phyloP scores from a whole-genome alignment of 2,329 filamentous ascomycete genomes.

The Drechslerella dactyloides region DNA sequence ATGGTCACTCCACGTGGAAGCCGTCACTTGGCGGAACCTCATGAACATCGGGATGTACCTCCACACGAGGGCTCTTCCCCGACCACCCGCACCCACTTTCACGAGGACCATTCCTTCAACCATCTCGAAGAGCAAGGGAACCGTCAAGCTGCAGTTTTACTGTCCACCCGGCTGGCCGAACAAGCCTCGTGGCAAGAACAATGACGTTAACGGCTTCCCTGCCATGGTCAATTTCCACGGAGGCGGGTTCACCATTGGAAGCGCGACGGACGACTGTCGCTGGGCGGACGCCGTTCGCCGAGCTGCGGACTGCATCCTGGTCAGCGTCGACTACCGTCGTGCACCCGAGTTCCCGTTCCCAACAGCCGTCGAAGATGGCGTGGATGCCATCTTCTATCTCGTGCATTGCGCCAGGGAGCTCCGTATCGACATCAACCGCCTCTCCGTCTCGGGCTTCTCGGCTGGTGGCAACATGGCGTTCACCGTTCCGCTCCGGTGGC shows the following conservation, averaged over 20 bases:
- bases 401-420: conserved; percentile 65
- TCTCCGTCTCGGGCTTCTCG: conserved; percentile 70
- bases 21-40: conserved; percentile 70
- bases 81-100: conserved; percentile 68
- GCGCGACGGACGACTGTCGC: conserved; percentile 68
- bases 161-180: conserved; percentile 59
- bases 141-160: conserved; percentile 68
- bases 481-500: conserved; percentile 56
- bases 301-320: conserved; percentile 65
- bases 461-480: conserved; percentile 64
- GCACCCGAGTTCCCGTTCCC: conserved; percentile 71
- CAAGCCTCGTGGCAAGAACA: conserved; percentile 39
- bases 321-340: conserved; percentile 72
- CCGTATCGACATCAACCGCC: conserved; percentile 64
- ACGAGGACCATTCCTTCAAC: conserved; percentile 64
- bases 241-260: conserved; percentile 70
- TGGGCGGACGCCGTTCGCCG: conserved; percentile 66
- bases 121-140: conserved; percentile 60
- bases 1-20: conserved; percentile 69
- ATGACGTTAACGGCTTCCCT: conserved; percentile 58
- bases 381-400: conserved; percentile 69
- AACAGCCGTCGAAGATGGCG: conserved; percentile 69
- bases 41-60: conserved; percentile 74
- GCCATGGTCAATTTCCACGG: conserved; percentile 72
- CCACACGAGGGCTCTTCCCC: conserved; percentile 68